Percentiles rank a stretch among this genome's conserved stretches.
phyloP scores from a whole-genome alignment of 352 stramenopile genomes.

The Globisporangium mamillatum region DNA sequence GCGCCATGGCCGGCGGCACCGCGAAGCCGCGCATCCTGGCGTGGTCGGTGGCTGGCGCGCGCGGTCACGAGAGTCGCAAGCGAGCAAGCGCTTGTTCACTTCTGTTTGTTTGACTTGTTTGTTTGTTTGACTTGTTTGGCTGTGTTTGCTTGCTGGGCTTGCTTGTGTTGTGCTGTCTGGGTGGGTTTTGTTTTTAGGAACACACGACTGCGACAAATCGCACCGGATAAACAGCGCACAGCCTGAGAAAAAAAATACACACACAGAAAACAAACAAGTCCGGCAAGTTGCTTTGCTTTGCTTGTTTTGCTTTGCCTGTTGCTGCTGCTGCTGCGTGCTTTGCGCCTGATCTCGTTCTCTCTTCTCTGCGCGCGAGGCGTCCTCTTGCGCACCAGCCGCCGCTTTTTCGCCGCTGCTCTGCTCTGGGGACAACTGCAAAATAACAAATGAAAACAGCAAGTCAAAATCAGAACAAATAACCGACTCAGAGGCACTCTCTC shows the following conservation, averaged over 20 bases:
- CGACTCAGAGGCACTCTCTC: background rate
- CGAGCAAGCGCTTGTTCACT: background rate
- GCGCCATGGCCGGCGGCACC: slow-evolving; percentile 28
- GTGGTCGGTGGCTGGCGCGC: background rate
- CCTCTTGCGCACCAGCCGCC: slow-evolving; percentile 6
- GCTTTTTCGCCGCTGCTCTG: background rate
- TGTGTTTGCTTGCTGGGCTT: background rate
- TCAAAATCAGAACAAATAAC: background rate
- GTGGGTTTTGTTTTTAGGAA: background rate
- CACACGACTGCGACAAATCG: slow-evolving; percentile 11
- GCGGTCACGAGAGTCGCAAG: background rate
- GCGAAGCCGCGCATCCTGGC: slow-evolving; percentile 14
- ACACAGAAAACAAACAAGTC: slow-evolving; percentile 11
- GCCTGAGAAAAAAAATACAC: slow-evolving; percentile 8
- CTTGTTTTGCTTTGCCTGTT: slow-evolving; percentile 1
- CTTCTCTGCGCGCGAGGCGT: background rate
- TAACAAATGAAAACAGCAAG: background rate
- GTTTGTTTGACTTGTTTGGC: background rate
- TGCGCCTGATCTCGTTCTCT: background rate
- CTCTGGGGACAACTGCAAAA: background rate
- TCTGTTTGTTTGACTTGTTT: background rate
- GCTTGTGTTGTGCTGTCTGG: background rate
- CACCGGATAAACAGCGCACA: slow-evolving; percentile 2
- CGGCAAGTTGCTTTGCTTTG: background rate
- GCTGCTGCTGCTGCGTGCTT: background rate